phyloP scores from a whole-genome alignment of 2,329 filamentous ascomycete species.

The Lasiodiplodia hormozganensis region DNA sequence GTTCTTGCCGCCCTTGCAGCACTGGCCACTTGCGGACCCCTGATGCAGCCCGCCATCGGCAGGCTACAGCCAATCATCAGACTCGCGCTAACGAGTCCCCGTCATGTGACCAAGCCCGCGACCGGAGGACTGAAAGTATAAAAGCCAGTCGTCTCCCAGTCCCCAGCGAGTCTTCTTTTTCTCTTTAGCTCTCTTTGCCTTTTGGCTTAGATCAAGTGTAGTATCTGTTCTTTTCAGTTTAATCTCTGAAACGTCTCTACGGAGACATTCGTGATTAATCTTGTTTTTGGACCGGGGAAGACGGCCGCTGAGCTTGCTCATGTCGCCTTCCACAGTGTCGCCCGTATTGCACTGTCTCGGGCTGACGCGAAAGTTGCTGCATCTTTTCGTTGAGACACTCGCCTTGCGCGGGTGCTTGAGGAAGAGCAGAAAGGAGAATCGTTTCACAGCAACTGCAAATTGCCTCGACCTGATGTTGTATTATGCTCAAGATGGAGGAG shows the following conservation, averaged over 20 bases:
- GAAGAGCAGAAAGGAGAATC: not conserved
- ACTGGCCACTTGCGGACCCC: not conserved
- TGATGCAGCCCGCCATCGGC: not conserved
- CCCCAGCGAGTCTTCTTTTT: not conserved
- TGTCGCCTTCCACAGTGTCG: slow-evolving; percentile 24
- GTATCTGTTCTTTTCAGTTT: slow-evolving; percentile 29
- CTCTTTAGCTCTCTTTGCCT: slow-evolving; percentile 27
- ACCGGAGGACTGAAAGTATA: not conserved
- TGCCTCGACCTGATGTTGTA: not conserved
- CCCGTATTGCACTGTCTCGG: slow-evolving; percentile 22
- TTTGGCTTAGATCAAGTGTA: slow-evolving; percentile 30
- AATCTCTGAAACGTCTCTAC: slow-evolving; percentile 27
- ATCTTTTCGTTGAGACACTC: slow-evolving; percentile 21
- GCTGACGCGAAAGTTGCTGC: slow-evolving; percentile 23
- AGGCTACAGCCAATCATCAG: too few relatives aligned
- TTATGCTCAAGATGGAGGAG: not conserved
- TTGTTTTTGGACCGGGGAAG: slow-evolving; percentile 16
- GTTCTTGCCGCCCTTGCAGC: not conserved
- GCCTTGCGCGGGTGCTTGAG: slow-evolving; percentile 23
- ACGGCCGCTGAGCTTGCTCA: slow-evolving; percentile 25
- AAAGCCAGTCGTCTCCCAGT: not conserved
- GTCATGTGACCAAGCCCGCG: not conserved
- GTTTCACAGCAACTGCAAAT: too few relatives aligned
- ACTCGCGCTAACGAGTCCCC: not conserved
- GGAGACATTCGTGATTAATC: slow-evolving; percentile 21